Conservation (phyloP, 1,284 basidiomycete species). For the Prillingera fragicola region DNA sequence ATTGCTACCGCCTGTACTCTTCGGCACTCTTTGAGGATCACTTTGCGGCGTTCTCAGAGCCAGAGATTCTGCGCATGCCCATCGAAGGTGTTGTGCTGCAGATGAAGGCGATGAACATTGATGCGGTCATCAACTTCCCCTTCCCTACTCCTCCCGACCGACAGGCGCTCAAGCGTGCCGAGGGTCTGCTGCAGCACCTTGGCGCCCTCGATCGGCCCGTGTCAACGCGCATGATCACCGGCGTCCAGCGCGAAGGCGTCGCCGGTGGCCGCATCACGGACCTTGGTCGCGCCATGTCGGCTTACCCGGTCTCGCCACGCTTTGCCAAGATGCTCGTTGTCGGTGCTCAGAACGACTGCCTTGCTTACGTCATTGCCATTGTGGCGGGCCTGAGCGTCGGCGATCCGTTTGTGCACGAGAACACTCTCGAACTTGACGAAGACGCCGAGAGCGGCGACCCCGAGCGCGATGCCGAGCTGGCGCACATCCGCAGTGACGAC, state of each 20-base stretch:
- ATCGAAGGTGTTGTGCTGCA: slow-evolving; percentile 95
- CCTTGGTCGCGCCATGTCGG: slow-evolving; percentile 81
- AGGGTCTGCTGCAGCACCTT: slow-evolving; percentile 71
- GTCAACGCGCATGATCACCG: slow-evolving; percentile 43
- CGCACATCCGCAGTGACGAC: slow-evolving; percentile 58
- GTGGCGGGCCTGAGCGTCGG: slow-evolving; percentile 92
- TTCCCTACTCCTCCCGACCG: slow-evolving; percentile 95
- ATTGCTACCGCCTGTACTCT: slow-evolving; percentile 70
- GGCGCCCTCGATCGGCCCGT: slow-evolving; percentile 65
- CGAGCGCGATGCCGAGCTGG: slow-evolving; percentile 50
- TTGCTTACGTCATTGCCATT: slow-evolving; percentile 85
- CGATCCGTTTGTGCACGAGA: slow-evolving; percentile 89
- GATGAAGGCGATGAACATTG: slow-evolving; percentile 99
- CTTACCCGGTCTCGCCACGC: slow-evolving; percentile 88
- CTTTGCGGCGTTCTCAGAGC: slow-evolving; percentile 78
- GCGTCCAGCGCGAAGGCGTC: slow-evolving; percentile 37
- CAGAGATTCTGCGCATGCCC: slow-evolving; percentile 92
- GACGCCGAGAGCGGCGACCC: slow-evolving; percentile 45
- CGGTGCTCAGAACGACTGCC: slow-evolving; percentile 83
- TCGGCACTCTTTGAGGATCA: slow-evolving; percentile 82
- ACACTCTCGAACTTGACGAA: slow-evolving; percentile 54
- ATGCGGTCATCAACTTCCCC: slow-evolving; percentile 92
- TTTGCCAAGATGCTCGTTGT: slow-evolving; percentile 93
- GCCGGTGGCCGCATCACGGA: slow-evolving; percentile 70
- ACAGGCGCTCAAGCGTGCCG: slow-evolving; percentile 70